Evolutionary conservation across 2,329 filamentous ascomycete genomes (phyloP).

Genomic region (Botrytis cinerea): DNA sequence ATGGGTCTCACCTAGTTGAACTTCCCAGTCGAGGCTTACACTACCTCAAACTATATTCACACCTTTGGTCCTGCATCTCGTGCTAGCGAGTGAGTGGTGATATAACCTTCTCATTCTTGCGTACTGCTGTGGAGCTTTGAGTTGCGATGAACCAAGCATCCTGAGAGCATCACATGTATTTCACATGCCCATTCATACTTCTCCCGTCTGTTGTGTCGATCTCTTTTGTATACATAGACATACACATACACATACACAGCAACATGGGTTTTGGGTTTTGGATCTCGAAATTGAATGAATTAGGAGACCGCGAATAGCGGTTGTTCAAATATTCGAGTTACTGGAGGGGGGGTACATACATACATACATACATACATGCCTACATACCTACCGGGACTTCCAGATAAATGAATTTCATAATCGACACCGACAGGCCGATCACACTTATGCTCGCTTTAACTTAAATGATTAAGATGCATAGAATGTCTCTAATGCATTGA

Average conservation of each 20-base stretch:
- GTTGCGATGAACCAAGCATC: background rate
- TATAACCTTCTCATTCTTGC: constrained; percentile 11
- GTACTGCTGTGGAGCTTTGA: constrained; percentile 4
- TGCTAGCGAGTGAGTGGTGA: constrained; percentile 2
- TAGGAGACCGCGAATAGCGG: background rate
- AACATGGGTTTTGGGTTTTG: background rate
- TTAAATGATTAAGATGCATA: constrained; percentile 14
- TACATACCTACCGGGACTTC: background rate
- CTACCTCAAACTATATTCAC: constrained; percentile 4
- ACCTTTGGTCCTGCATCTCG: constrained; percentile 3
- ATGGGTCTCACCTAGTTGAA: background rate
- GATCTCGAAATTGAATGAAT: background rate
- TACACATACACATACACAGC: background rate
- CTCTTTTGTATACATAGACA: background rate
- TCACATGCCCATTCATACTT: background rate
- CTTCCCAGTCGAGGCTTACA: constrained; percentile 1
- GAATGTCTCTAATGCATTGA: constrained; percentile 22
- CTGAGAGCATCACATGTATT: constrained; percentile 9
- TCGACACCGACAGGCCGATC: constrained; percentile 2
- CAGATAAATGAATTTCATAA: constrained; percentile 1
- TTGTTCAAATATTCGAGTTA: background rate
- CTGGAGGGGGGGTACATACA: background rate
- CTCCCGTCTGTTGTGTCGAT: background rate
- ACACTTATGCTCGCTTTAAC: constrained; percentile 9
- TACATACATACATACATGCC: too few species aligned